Base-by-base conservation (phyloP, 1,284 basidiomycete genomes). In the Veloboletus limbatus region DNA sequence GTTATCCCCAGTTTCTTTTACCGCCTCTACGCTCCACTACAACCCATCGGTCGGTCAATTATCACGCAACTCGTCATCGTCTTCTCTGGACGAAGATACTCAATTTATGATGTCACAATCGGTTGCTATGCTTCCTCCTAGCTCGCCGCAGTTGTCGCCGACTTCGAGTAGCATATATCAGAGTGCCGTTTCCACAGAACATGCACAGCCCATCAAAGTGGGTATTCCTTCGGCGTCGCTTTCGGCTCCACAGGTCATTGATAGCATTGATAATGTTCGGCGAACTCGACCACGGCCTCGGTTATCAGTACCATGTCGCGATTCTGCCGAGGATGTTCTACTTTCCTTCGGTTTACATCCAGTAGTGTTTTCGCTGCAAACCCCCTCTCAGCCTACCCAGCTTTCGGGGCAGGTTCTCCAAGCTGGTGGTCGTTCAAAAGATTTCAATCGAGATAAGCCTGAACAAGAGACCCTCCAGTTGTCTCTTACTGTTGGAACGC, bases 91-190 rank as follows among this genome's bases (percentile, higher is more conserved):
- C 50, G 85, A 88, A 55, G 80, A 82, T 32, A 73, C 76, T 2
- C 77, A 78, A 36, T 66, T 78, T 59, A 67, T 75, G 45, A 89
- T 90, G 86, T 83, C 85, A 4, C 86, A 88, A 57, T 89, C 87
- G 6, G 70, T 90, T 36, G 80, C 75, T 6, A 73, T 69, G 34
- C 70, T 90, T 31, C 77, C 75, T 46, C 69, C 71, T 26, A 58
- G 69, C 27, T 53, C 70, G n/a, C 44, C 51, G 4, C 79, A 76
- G n/a, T 72, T 76, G 5, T 55, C 73, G 20, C 72, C 69, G 37
- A 75, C 78, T 40, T 60, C 69, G 16, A 74, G 73, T 45, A 85
- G 77, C 60, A 79, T 90, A 74, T 90, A 89, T 62, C 76, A 87
- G 55, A 90, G 87, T 56, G 84, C 85, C 3, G 57, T 87, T 21